These are phyloP conservation scores for Myxozyma lipomycoides DNA, from an alignment of 805 yeast genomes.

Conservation along the genomic window DNA sequence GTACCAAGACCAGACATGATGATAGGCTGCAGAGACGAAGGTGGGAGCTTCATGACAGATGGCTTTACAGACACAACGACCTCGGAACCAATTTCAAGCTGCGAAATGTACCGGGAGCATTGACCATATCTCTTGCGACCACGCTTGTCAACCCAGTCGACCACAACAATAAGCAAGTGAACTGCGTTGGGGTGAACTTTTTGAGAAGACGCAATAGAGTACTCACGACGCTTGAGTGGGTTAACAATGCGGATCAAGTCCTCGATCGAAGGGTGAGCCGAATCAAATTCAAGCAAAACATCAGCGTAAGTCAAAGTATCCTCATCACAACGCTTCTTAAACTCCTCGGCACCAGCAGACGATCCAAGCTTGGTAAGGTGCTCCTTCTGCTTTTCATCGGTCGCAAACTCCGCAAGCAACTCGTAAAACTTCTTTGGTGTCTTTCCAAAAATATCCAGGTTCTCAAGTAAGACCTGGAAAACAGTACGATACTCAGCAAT, in stretches of 20 bases:
- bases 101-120: constrained; percentile 85
- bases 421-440: constrained; percentile 95
- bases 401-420: constrained; percentile 66
- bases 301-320: constrained; percentile 80
- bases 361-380: constrained; percentile 61
- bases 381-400: constrained; percentile 62
- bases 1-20: constrained; percentile 98
- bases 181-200: constrained; percentile 86
- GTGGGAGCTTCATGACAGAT: constrained; percentile 94
- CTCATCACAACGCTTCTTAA: constrained; percentile 80
- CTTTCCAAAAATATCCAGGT: constrained; percentile 85
- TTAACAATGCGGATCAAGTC: constrained; percentile 71
- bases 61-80: constrained; percentile 93
- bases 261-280: constrained; percentile 71
- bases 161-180: constrained; percentile 88
- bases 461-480: constrained; percentile 73
- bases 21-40: constrained; percentile 79
- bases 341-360: constrained; percentile 76
- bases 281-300: constrained; percentile 68
- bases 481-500: constrained; percentile 71
- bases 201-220: constrained; percentile 96
- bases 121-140: constrained; percentile 90
- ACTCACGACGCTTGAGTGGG: constrained; percentile 93
- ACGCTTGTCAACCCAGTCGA: constrained; percentile 85
- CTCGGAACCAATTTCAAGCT: constrained; percentile 73